phyloP scores from a whole-genome alignment of 768 basidiomycete genomes.

The Pleurotus platypus region DNA sequence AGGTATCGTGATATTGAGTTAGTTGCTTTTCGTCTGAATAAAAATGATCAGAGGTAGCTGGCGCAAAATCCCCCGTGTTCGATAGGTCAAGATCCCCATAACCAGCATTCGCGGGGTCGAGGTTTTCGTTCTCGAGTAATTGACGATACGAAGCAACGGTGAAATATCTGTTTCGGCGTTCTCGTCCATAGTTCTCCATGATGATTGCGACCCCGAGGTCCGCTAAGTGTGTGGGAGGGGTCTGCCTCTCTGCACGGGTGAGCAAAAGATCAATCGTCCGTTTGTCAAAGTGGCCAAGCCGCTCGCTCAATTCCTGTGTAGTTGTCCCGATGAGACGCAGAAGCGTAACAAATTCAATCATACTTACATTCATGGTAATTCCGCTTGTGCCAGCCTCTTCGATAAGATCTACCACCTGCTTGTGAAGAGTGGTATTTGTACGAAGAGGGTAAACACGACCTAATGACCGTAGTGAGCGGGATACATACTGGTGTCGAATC shows the following conservation, averaged over 20 bases:
- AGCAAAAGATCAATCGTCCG: conserved; percentile 84
- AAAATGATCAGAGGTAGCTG: conserved; percentile 45
- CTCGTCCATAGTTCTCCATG: conserved; percentile 81
- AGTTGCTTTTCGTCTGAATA: conserved; percentile 45
- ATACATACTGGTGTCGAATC: too few relatives aligned
- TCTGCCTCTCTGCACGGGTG: conserved; percentile 57
- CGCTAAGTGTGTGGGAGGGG: conserved; percentile 66
- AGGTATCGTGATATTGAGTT: conserved; percentile 43
- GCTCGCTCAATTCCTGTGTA: conserved; percentile 55
- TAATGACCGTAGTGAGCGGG: conserved; percentile 7
- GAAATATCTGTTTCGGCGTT: conserved; percentile 85
- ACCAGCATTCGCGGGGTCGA: conserved; percentile 47
- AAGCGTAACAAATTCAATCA: background rate
- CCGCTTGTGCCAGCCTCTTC: conserved; percentile 65
- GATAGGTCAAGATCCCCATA: conserved; percentile 44
- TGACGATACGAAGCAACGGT: conserved; percentile 65
- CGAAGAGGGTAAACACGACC: conserved; percentile 41
- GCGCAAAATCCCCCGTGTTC: conserved; percentile 51
- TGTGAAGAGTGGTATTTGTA: conserved; percentile 67
- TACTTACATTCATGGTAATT: conserved; percentile 65
- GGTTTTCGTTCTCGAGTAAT: conserved; percentile 60
- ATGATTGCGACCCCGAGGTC: conserved; percentile 68
- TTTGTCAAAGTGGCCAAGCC: conserved; percentile 70
- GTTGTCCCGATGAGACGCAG: too few relatives aligned
- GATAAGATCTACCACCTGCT: conserved; percentile 73